phyloP scores from a whole-genome alignment of 208 protist genomes.

The Trypanosoma melophagium region DNA sequence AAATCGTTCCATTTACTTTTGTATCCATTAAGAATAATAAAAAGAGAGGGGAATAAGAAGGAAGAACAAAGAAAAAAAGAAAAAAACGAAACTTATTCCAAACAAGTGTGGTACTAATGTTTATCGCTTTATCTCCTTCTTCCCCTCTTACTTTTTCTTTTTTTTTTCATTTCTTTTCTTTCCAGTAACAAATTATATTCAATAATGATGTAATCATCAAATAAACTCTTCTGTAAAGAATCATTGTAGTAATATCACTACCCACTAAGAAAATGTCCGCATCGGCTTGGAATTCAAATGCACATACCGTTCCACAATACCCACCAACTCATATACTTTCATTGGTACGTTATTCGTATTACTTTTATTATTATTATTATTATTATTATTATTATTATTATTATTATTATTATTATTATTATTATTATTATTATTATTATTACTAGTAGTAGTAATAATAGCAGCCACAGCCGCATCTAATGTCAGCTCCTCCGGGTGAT shows the following conservation, averaged over 20 bases:
- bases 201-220: not conserved
- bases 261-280: constrained; percentile 24
- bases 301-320: constrained; percentile 54
- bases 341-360: not conserved
- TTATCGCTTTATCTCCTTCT: not conserved
- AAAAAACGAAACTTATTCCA: not conserved
- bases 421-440: too few species aligned
- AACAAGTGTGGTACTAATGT: too few species aligned
- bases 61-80: constrained; percentile 9
- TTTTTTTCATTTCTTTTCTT: constrained; percentile 17
- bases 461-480: constrained; percentile 36
- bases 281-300: constrained; percentile 78
- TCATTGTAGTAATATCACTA: not conserved
- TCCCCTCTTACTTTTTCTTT: constrained; percentile 1
- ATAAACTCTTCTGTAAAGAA: not conserved
- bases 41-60: not conserved
- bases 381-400: too few species aligned
- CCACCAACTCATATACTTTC: constrained; percentile 73
- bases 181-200: not conserved
- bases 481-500: constrained; percentile 51
- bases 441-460: too few species aligned
- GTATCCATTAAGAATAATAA: constrained; percentile 10
- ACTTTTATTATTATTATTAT: too few species aligned
- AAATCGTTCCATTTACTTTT: too few species aligned
- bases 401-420: too few species aligned